phyloP scores from a whole-genome alignment of 2,329 filamentous ascomycete species.

The Fusarium sacchari region DNA sequence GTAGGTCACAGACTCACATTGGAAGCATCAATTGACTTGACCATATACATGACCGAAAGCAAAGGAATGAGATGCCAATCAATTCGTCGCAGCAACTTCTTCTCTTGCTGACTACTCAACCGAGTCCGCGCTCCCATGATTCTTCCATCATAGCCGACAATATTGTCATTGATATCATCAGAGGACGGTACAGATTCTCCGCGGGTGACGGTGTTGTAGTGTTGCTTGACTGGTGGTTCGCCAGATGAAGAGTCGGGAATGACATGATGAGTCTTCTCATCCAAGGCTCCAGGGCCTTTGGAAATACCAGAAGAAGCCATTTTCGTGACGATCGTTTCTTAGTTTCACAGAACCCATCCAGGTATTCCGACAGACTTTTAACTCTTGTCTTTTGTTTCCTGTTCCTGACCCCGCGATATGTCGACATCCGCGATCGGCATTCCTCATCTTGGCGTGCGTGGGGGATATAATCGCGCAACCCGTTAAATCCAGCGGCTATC shows the following conservation, averaged over 20 bases:
- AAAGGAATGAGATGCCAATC: not conserved
- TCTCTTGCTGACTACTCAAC: not conserved
- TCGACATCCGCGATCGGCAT: not conserved
- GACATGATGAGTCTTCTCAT: not conserved
- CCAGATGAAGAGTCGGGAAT: not conserved
- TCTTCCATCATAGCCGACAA: not conserved
- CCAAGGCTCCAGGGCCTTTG: not conserved
- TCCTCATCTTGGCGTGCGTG: not conserved
- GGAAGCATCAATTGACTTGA: not conserved
- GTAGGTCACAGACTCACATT: not conserved
- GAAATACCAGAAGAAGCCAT: not conserved
- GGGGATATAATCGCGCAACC: not conserved
- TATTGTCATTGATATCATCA: accelerated
- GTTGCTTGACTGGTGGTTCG: accelerated
- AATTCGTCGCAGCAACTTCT: not conserved
- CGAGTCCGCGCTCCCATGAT: not conserved
- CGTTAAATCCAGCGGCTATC: not conserved
- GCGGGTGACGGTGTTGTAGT: not conserved
- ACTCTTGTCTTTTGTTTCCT: not conserved
- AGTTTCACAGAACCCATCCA: accelerated
- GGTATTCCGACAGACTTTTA: accelerated
- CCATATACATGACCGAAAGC: not conserved
- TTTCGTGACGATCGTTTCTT: accelerated
- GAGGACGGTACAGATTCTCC: not conserved
- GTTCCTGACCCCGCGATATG: not conserved